A percentile compares a stretch with the other conserved stretches of the same genome.
phyloP scores from a whole-genome alignment of 2,329 filamentous ascomycete genomes.

The Neofusicoccum cordaticola region DNA sequence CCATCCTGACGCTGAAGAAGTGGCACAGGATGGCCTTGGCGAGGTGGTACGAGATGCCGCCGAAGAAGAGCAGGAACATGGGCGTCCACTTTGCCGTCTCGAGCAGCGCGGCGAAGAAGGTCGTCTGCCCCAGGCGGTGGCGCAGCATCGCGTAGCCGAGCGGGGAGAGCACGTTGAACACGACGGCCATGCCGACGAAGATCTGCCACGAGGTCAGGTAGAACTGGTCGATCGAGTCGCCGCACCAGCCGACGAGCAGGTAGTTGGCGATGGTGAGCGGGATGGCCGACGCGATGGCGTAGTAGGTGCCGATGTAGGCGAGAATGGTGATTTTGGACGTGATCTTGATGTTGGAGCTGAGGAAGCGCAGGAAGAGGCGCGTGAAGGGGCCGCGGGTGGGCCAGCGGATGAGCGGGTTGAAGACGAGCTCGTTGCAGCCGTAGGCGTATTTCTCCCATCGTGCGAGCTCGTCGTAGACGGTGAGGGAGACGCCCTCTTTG shows the following conservation, averaged over 20 bases:
- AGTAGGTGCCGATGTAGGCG: conserved; percentile 20
- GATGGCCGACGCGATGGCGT: conserved; percentile 18
- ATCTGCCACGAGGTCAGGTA: conserved; percentile 20
- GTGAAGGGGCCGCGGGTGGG: conserved; percentile 17
- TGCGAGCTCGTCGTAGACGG: conserved; percentile 20
- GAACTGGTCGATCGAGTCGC: conserved; percentile 19
- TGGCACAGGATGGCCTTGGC: conserved; percentile 19
- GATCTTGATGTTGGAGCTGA: conserved; percentile 19
- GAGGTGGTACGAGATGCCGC: conserved; percentile 21
- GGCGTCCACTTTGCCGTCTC: conserved; percentile 21
- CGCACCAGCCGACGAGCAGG: conserved; percentile 20
- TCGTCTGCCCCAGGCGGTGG: conserved; percentile 17
- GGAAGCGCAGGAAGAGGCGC: conserved; percentile 18
- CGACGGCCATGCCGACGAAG: conserved; percentile 17
- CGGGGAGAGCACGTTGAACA: conserved; percentile 18
- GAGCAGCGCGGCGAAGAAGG: conserved; percentile 17
- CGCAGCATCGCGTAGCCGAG: conserved; percentile 20
- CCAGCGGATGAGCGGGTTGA: conserved; percentile 19
- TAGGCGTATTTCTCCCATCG: conserved; percentile 21
- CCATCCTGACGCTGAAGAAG: conserved; percentile 17
- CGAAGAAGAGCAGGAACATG: conserved; percentile 22
- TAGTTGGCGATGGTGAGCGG: conserved; percentile 20
- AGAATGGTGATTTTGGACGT: conserved; percentile 21
- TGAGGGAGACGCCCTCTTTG: conserved; percentile 22
- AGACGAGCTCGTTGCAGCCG: conserved; percentile 21